Percentiles rank a stretch among this genome's conserved stretches.
phyloP scores from a whole-genome alignment of 345 rosid species.

The Eucalyptus sideroxylon region DNA sequence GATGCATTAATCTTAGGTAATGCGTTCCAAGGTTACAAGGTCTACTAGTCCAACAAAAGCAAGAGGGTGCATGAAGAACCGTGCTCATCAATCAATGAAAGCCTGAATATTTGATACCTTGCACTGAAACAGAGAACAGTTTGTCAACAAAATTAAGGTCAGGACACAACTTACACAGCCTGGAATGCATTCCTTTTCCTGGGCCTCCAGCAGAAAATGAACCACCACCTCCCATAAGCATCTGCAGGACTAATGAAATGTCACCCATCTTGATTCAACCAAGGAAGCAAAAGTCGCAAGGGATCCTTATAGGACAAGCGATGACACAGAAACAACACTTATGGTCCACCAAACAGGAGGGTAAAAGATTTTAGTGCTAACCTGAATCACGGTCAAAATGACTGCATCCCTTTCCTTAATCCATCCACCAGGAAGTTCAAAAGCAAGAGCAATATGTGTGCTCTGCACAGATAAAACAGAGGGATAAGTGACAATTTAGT shows the following conservation, averaged over 20 bases:
- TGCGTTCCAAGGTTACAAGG: neutral
- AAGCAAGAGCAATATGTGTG: slow-evolving; percentile 84
- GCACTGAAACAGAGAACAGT: neutral
- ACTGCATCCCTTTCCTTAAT: slow-evolving; percentile 63
- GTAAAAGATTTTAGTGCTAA: neutral
- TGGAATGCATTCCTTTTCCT: slow-evolving; percentile 97
- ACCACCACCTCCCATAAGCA: slow-evolving; percentile 98
- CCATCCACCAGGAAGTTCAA: slow-evolving; percentile 94
- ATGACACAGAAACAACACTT: neutral
- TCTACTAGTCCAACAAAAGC: neutral
- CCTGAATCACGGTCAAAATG: slow-evolving; percentile 81
- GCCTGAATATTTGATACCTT: neutral
- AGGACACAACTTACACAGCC: slow-evolving; percentile 57
- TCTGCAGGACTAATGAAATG: slow-evolving; percentile 24
- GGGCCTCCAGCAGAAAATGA: slow-evolving; percentile 99
- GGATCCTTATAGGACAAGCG: neutral
- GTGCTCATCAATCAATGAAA: neutral
- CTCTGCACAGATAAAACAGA: neutral
- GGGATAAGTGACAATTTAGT: neutral
- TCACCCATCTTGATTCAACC: neutral
- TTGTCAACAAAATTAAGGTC: neutral
- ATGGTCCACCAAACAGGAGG: neutral
- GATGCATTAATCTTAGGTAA: neutral
- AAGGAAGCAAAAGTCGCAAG: neutral
- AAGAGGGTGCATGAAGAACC: neutral